Base-by-base conservation (phyloP, 345 rosid species). In the Eucalyptus camaldulensis region DNA sequence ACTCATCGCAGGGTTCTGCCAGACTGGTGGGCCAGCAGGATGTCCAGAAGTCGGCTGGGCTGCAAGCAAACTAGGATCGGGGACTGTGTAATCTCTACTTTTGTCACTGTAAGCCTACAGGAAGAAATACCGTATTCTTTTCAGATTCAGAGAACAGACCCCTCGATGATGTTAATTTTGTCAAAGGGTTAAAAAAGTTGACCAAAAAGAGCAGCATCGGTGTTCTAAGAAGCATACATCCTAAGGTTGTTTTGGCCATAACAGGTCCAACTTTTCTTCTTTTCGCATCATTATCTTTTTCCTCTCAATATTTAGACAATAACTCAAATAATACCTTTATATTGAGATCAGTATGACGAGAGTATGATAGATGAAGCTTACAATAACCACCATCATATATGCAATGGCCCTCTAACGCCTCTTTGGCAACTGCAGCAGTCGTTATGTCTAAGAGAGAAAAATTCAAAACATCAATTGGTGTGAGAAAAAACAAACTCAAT, bases 301-400 rank as follows among this genome's bases (percentile, higher is more conserved):
- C 85, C 80, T 88, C 21, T 92, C 88, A 89, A 58, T 91, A 91
- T 94, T 92, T 92, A 88, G 91, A 94, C 91, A 91, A 92, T 88
- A 94, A 94, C 92, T 92, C 94, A 91, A 95, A 94, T 54, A 94
- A 95, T 98, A 98, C 98, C 99, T 98, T 98, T 88, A 98, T 96
- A 97, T 97, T 98, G 96, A 98, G 99, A 97, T 98, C 99, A 98
- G 99, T 97, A 98, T 98, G 99, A 98, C 99, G 98, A 97, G 99
- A 96, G 96, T 97, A 96, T 96, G 98, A 93, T 96, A 97, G 99
- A 96, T 96, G 99, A 98, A 98, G 99, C 99, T 98, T 97, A 97
- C 98, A 98, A 93, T 97, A 97, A 96, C 99, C 99, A 95, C 98
- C 99, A 95, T 98, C 99, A 96, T 97, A 97, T 91, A 98, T 98